phyloP scores from a whole-genome alignment of 306 rosid genomes.

The Trichosanthes cucumerina region DNA sequence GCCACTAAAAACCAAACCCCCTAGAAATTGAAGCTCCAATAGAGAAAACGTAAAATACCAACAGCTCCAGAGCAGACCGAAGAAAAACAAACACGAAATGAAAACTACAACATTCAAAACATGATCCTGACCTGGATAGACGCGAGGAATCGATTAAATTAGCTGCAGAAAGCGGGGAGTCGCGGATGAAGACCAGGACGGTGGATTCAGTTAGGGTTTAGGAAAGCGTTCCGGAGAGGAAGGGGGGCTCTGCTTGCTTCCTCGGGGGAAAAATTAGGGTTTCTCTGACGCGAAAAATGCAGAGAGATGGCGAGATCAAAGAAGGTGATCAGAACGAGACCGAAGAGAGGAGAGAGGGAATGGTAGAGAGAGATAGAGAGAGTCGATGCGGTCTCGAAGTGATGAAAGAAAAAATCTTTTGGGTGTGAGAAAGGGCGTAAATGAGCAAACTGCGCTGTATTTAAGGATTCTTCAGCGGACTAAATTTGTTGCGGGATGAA shows the following conservation, averaged over 20 bases:
- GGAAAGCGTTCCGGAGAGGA: not conserved
- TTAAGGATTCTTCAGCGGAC: not conserved
- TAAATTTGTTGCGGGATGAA: not conserved
- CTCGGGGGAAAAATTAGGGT: not conserved
- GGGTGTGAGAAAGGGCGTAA: not conserved
- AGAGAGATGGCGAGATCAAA: not conserved
- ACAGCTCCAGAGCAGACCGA: not conserved
- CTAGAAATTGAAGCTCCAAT: not conserved
- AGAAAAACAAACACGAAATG: not conserved
- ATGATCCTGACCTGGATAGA: slow-evolving; percentile 9
- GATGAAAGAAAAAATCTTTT: not conserved
- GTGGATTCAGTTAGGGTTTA: slow-evolving; percentile 6
- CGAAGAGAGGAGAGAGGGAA: not conserved
- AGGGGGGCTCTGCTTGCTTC: not conserved
- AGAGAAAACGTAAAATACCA: not conserved
- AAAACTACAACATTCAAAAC: not conserved
- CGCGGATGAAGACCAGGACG: not conserved
- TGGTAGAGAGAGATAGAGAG: not conserved
- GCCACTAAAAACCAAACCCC: slow-evolving; percentile 2
- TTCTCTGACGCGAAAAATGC: not conserved
- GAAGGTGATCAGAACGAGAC: not conserved
- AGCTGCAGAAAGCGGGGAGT: not conserved
- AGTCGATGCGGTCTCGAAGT: not conserved
- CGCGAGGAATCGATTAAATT: not conserved
- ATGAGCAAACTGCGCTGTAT: not conserved